Percentiles rank a stretch among this genome's conserved stretches.
These are phyloP conservation scores for Suhomyces wounanorum DNA, from an alignment of 1,139 yeast genomes.

Conservation along the genomic window DNA sequence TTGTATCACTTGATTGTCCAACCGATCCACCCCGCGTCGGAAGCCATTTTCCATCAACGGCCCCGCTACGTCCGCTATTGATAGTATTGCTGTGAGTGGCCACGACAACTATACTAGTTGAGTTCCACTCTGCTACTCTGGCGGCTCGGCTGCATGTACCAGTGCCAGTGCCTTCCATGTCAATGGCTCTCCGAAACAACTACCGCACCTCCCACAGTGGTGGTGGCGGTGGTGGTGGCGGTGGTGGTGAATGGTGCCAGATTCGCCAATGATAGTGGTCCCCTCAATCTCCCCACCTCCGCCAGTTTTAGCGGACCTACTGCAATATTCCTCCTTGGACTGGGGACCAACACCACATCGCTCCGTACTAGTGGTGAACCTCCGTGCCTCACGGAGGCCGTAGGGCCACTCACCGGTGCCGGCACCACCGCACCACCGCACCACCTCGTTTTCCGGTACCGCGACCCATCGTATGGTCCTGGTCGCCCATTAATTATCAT, in stretches of 20 bases:
- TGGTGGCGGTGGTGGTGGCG: no score
- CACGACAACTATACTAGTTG: neutral
- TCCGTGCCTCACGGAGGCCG: neutral
- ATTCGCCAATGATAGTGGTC: neutral
- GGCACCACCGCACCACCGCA: neutral
- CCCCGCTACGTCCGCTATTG: neutral
- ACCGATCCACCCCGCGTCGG: neutral
- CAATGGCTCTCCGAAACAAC: neutral
- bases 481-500: constrained; percentile 7
- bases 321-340: neutral
- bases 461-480: neutral
- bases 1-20: neutral
- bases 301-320: neutral
- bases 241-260: neutral
- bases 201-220: no score
- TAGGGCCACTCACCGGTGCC: neutral
- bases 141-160: neutral
- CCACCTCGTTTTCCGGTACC: constrained; percentile 2
- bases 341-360: neutral
- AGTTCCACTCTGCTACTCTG: neutral
- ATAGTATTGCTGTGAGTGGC: neutral
- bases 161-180: neutral
- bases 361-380: neutral
- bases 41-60: neutral
- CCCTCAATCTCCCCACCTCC: neutral